phyloP scores from a whole-genome alignment of 495 filamentous ascomycete genomes.

The Chaetomium fimeti region DNA sequence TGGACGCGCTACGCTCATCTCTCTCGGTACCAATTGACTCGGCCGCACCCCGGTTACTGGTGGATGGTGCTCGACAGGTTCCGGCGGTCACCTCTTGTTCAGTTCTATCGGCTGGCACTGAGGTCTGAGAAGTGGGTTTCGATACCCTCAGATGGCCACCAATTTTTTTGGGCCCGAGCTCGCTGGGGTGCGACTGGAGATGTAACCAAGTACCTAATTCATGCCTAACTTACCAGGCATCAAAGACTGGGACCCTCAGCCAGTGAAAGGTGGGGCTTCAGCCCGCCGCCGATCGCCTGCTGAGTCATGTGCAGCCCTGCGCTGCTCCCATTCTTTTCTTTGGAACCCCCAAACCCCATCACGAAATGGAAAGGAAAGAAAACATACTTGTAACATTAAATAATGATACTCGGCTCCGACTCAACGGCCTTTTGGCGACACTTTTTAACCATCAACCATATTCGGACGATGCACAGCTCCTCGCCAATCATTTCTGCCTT shows the following conservation, averaged over 20 bases:
- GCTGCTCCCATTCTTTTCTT: conserved; percentile 8
- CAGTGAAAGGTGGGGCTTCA: too few relatives aligned
- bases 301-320: background rate
- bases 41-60: conserved; percentile 24
- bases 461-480: background rate
- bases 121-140: background rate
- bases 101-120: conserved; percentile 18
- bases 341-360: background rate
- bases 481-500: conserved; percentile 29
- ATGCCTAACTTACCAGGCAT: conserved; percentile 21
- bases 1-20: conserved; percentile 40
- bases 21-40: conserved; percentile 21
- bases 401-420: too few relatives aligned
- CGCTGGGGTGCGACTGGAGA: background rate
- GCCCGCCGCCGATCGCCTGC: too few relatives aligned
- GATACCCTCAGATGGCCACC: conserved; percentile 19
- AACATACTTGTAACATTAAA: too few relatives aligned
- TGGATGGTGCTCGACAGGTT: conserved; percentile 15
- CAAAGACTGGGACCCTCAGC: background rate
- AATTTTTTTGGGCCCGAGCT: conserved; percentile 31
- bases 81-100: conserved; percentile 9
- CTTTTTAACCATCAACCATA: background rate
- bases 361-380: background rate
- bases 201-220: background rate
- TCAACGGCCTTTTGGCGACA: background rate